A percentile compares a stretch with the other conserved stretches of the same genome.
These are phyloP conservation scores for Magnolia kwangsiensis DNA, from an alignment of 164 flowering plant genomes.

Conservation along the genomic window DNA sequence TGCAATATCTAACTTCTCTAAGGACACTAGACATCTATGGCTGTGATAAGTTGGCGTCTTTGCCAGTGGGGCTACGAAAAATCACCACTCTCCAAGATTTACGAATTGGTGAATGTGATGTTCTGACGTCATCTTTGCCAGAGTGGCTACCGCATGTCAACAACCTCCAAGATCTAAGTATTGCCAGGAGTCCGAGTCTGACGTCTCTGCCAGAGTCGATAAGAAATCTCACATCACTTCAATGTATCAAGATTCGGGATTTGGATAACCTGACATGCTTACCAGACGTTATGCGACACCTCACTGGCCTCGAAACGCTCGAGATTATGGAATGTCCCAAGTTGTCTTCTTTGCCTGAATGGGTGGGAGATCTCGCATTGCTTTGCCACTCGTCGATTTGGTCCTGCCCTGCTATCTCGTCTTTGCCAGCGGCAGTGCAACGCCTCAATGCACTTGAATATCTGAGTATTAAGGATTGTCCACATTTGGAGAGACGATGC, in stretches of 20 bases:
- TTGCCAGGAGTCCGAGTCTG: neutral
- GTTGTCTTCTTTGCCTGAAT: constrained; percentile 21
- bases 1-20: neutral
- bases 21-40: neutral
- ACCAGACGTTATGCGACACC: neutral
- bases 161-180: neutral
- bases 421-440: constrained; percentile 10
- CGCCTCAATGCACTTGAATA: neutral
- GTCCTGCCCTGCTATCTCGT: constrained; percentile 14
- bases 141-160: neutral
- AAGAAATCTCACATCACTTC: neutral
- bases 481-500: constrained; percentile 1
- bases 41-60: neutral
- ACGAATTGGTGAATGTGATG: neutral
- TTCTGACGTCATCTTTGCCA: neutral
- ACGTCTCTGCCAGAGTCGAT: neutral
- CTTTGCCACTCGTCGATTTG: constrained; percentile 10
- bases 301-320: neutral
- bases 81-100: neutral
- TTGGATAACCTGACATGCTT: neutral
- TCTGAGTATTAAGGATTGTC: neutral
- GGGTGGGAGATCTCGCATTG: constrained; percentile 11
- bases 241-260: neutral
- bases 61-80: neutral
- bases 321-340: neutral